Evolutionary conservation across 2,329 filamentous ascomycete genomes (phyloP).

Genomic region (Botrytis hyacinthi): DNA sequence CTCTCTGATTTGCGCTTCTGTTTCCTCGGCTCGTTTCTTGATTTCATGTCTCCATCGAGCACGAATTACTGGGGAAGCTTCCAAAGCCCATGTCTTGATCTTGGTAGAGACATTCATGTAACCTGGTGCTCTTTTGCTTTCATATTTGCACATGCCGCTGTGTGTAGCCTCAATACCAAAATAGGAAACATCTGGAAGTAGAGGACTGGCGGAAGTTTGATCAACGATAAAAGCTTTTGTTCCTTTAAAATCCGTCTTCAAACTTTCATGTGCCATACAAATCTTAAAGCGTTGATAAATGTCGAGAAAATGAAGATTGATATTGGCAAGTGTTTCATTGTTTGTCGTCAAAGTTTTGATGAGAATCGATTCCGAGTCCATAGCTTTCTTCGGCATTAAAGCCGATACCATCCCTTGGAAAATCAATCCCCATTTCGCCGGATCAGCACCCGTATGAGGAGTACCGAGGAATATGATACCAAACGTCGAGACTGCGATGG

Average conservation of each 20-base stretch:
- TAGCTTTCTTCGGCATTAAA: conserved; percentile 62
- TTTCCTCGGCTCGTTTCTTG: conserved; percentile 28
- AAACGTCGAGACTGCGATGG: conserved; percentile 72
- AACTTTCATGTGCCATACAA: conserved; percentile 74
- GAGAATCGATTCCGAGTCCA: conserved; percentile 66
- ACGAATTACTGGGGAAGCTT: conserved; percentile 29
- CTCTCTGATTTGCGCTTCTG: conserved; percentile 32
- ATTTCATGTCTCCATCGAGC: conserved; percentile 33
- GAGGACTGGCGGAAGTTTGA: conserved; percentile 65
- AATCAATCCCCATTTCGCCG: conserved; percentile 65
- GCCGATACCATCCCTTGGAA: conserved; percentile 66
- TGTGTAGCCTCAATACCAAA: conserved; percentile 76
- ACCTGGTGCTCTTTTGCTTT: conserved; percentile 61
- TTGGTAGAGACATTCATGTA: conserved; percentile 43
- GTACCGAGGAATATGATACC: conserved; percentile 76
- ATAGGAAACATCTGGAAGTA: conserved; percentile 66
- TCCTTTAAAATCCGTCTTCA: conserved; percentile 66
- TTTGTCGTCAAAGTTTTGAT: conserved; percentile 69
- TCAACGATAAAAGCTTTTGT: conserved; percentile 66
- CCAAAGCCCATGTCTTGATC: conserved; percentile 35
- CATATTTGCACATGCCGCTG: conserved; percentile 70
- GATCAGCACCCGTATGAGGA: conserved; percentile 67
- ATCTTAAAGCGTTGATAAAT: conserved; percentile 69
- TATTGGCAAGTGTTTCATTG: conserved; percentile 71
- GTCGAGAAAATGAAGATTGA: conserved; percentile 70